Evolutionary conservation across 768 basidiomycete genomes (phyloP).

Genomic region (Sporobolomyces roseus): DNA sequence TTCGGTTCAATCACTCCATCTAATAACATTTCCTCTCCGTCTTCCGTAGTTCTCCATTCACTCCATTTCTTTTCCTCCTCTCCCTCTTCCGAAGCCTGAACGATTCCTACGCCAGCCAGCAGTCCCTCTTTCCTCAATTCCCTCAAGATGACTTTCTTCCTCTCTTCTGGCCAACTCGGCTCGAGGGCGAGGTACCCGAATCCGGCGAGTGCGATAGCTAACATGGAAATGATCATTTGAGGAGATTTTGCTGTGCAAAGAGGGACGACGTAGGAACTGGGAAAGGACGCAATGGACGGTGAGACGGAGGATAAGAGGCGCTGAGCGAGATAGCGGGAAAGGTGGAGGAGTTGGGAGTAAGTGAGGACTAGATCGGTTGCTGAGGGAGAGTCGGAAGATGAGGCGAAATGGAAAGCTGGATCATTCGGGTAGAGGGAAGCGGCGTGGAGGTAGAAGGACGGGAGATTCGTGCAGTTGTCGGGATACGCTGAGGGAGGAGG

Average conservation of each 20-base stretch:
- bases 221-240: constrained; percentile 28
- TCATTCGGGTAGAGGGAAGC: constrained; percentile 17
- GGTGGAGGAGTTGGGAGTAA: constrained; percentile 22
- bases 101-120: constrained; percentile 23
- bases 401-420: constrained; percentile 25
- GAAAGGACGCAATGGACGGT: too few species aligned
- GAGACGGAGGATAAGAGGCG: background rate
- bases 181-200: constrained; percentile 40
- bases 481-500: constrained; percentile 26
- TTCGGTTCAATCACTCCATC: background rate
- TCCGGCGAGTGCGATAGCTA: constrained; percentile 29
- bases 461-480: background rate
- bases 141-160: constrained; percentile 27
- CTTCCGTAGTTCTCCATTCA: constrained; percentile 12
- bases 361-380: constrained; percentile 9
- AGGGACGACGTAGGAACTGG: constrained; percentile 28
- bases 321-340: constrained; percentile 20
- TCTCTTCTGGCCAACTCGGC: constrained; percentile 28
- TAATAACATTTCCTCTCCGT: background rate
- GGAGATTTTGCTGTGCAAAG: constrained; percentile 30
- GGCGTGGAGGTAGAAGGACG: constrained; percentile 33
- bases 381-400: background rate
- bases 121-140: constrained; percentile 18
- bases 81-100: constrained; percentile 5
- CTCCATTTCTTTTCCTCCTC: too few species aligned